Percentiles rank a stretch among this genome's conserved stretches.
These are phyloP conservation scores for Phalaenopsis aphrodite DNA, from an alignment of 106 monocot genomes.

Conservation along the genomic window DNA sequence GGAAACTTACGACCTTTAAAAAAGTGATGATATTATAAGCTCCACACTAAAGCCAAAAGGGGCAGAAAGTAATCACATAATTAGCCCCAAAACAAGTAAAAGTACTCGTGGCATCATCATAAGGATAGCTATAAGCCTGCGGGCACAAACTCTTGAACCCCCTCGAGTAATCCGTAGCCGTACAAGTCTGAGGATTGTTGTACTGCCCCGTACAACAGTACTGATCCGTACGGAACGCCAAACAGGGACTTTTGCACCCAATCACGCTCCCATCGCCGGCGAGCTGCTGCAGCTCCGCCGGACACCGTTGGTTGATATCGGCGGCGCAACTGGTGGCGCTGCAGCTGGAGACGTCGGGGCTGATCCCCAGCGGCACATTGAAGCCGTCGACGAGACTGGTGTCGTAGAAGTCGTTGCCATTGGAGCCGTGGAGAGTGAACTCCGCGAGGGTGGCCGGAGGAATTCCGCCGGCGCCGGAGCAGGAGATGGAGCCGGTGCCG, in stretches of 20 bases:
- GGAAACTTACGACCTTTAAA: too few species aligned
- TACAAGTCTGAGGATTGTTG: not conserved
- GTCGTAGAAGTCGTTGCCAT: constrained; percentile 39
- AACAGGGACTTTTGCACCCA: constrained; percentile 1
- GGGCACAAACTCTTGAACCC: constrained; percentile 5
- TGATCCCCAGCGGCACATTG: constrained; percentile 30
- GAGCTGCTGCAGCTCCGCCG: not conserved
- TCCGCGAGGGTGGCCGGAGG: constrained; percentile 32
- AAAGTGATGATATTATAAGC: too few species aligned
- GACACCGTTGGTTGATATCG: constrained; percentile 21
- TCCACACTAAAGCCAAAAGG: too few species aligned
- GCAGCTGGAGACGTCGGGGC: constrained; percentile 9
- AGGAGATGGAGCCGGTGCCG: constrained; percentile 12
- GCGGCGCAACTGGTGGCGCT: constrained; percentile 13
- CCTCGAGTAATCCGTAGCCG: not conserved
- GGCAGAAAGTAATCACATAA: not conserved
- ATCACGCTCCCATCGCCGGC: not conserved
- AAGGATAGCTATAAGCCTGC: constrained; percentile 11
- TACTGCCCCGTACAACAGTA: constrained; percentile 6
- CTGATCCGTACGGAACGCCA: not conserved
- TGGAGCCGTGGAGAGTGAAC: constrained; percentile 30
- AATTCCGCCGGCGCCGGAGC: constrained; percentile 24
- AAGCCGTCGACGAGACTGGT: constrained; percentile 45
- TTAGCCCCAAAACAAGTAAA: constrained; percentile 3
- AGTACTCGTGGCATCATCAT: constrained; percentile 10